Conservation (phyloP, 2,329 filamentous ascomycete genomes). For the Lecanicillium sp. region DNA sequence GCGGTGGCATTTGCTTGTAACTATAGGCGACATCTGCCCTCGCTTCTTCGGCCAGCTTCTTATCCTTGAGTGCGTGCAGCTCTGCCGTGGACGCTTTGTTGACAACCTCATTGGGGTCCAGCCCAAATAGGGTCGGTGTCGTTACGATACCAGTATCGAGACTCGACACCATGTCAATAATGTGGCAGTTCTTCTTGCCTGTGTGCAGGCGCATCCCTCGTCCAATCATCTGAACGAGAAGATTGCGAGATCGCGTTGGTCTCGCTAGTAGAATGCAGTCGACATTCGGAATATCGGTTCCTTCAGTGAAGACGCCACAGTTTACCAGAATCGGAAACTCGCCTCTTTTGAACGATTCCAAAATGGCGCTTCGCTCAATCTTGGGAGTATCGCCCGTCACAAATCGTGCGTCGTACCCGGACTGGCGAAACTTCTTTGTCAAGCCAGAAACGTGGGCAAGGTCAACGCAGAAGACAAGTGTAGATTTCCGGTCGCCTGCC, state of each 20-base stretch:
- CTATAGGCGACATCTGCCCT: constrained; percentile 11
- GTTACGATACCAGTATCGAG: constrained; percentile 80
- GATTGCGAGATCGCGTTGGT: constrained; percentile 85
- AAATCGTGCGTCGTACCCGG: constrained; percentile 75
- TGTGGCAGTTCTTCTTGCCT: constrained; percentile 80
- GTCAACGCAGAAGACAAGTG: constrained; percentile 91
- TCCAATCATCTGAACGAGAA: constrained; percentile 96
- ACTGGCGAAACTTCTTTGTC: constrained; percentile 65
- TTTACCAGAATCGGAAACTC: constrained; percentile 87
- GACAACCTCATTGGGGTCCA: constrained; percentile 75
- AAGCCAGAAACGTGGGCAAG: constrained; percentile 71
- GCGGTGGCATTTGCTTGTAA: constrained; percentile 4
- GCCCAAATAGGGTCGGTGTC: constrained; percentile 84
- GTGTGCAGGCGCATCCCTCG: constrained; percentile 78
- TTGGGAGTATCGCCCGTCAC: constrained; percentile 77
- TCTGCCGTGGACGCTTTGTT: constrained; percentile 56
- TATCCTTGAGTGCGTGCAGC: constrained; percentile 47
- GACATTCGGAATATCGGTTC: constrained; percentile 95
- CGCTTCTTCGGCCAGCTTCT: constrained; percentile 34
- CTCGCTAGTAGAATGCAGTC: constrained; percentile 85
- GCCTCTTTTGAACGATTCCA: constrained; percentile 68
- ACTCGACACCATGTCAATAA: constrained; percentile 92
- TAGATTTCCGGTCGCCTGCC: constrained; percentile 67
- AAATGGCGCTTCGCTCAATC: constrained; percentile 56
- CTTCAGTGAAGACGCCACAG: constrained; percentile 94